Conservation (phyloP, 768 basidiomycete genomes). For the Kwoniella sp. region DNA sequence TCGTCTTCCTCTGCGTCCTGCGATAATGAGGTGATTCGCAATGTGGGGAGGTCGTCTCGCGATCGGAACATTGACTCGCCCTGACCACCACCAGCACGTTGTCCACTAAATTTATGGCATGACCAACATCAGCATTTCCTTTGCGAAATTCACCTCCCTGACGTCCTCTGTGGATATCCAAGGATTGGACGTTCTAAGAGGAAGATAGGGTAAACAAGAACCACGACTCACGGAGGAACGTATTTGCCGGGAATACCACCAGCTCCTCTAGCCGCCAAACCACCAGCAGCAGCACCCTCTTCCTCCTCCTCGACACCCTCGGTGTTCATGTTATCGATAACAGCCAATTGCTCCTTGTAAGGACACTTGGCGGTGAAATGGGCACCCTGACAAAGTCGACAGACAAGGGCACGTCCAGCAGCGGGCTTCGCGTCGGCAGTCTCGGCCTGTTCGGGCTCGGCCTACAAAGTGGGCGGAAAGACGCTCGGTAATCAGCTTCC, state of each 20-base stretch:
- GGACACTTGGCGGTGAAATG: constrained; percentile 99
- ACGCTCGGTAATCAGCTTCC: too few relatives aligned
- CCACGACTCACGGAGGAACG: constrained; percentile 58
- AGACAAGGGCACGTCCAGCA: constrained; percentile 78
- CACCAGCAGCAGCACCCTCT: constrained; percentile 57
- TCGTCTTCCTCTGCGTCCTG: constrained; percentile 95
- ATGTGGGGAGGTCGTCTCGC: constrained; percentile 90
- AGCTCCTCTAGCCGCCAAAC: constrained; percentile 40
- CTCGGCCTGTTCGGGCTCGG: constrained; percentile 66
- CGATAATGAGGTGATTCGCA: constrained; percentile 95
- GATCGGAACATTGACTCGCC: constrained; percentile 76
- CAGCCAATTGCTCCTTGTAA: constrained; percentile 81
- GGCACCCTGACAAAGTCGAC: constrained; percentile 92
- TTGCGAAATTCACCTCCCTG: background rate
- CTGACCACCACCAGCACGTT: constrained; percentile 67
- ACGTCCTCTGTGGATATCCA: background rate
- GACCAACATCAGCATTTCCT: background rate
- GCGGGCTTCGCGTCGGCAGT: constrained; percentile 66
- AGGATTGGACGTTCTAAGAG: too few relatives aligned
- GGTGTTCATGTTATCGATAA: constrained; percentile 37
- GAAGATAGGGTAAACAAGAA: too few relatives aligned
- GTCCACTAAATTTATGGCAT: constrained; percentile 58
- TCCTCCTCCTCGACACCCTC: constrained; percentile 63
- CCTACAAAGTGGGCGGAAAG: constrained; percentile 28
- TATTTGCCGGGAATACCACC: constrained; percentile 72